Evolutionary conservation across 108 stramenopile species (phyloP).

Genomic region (Skeletonema potamos): DNA sequence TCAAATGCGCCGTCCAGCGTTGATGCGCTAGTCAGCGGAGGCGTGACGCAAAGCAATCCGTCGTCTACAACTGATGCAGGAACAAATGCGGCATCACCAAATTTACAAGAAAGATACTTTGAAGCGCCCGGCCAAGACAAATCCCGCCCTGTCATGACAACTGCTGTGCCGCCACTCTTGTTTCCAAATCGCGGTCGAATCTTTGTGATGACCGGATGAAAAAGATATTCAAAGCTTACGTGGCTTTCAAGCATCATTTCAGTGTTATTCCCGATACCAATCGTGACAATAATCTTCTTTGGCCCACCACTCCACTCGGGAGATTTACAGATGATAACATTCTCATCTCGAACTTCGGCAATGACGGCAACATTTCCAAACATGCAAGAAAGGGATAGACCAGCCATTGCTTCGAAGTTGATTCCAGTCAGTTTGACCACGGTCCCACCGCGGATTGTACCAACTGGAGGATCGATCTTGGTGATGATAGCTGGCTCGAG

Average conservation of each 20-base stretch:
- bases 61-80: neutral
- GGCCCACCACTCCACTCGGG: constrained; percentile 21
- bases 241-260: constrained; percentile 16
- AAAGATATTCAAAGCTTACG: constrained; percentile 30
- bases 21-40: constrained; percentile 7
- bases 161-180: constrained; percentile 28
- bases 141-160: constrained; percentile 8
- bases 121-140: constrained; percentile 18
- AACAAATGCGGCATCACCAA: constrained; percentile 28
- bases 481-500: constrained; percentile 30
- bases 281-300: constrained; percentile 10
- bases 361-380: constrained; percentile 17
- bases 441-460: constrained; percentile 31
- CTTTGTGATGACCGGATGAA: constrained; percentile 17
- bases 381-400: constrained; percentile 31
- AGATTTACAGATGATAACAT: constrained; percentile 14
- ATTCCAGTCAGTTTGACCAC: constrained; percentile 22
- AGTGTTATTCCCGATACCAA: constrained; percentile 9
- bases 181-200: constrained; percentile 30
- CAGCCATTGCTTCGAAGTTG: constrained; percentile 26
- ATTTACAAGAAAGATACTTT: constrained; percentile 33
- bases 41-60: constrained; percentile 8
- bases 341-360: constrained; percentile 22
- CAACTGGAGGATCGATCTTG: constrained; percentile 25
- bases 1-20: neutral